A percentile compares a stretch with the other conserved stretches of the same genome.
phyloP scores from a whole-genome alignment of 1,139 yeast genomes.

The Sugiyamaella xylanicola region DNA sequence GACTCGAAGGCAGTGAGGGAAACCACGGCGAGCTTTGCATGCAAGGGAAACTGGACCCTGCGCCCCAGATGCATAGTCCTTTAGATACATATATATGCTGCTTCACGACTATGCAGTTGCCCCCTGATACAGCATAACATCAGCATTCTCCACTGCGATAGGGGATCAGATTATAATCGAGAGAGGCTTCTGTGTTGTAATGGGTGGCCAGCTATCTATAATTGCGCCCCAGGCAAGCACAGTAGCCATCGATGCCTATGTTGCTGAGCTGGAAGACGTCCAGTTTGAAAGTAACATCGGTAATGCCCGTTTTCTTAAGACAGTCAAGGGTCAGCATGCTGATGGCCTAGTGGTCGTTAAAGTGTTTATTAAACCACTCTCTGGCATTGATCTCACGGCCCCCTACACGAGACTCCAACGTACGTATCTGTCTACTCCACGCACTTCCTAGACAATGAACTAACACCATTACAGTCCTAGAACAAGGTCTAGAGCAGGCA shows the following conservation, averaged over 20 bases:
- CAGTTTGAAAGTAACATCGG: constrained; percentile 72
- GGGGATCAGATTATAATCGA: too few relatives aligned
- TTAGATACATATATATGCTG: not conserved
- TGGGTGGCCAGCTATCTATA: constrained; percentile 88
- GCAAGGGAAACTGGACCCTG: not conserved
- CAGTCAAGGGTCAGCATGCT: constrained; percentile 65
- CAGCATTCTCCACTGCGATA: too few relatives aligned
- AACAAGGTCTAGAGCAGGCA: constrained; percentile 19
- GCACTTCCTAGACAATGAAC: too few relatives aligned
- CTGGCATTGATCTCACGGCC: constrained; percentile 40
- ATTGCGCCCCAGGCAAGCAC: constrained; percentile 91
- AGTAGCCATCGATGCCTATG: constrained; percentile 86
- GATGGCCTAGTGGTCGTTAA: constrained; percentile 79
- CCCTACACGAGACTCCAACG: constrained; percentile 27
- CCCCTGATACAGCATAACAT: too few relatives aligned
- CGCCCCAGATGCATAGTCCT: not conserved
- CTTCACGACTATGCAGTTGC: not conserved
- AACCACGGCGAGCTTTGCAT: not conserved
- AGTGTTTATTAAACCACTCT: constrained; percentile 74
- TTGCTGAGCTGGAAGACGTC: constrained; percentile 71
- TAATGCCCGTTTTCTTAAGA: constrained; percentile 81
- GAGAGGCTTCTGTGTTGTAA: constrained; percentile 40
- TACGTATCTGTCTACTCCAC: too few relatives aligned
- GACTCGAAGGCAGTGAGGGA: not conserved
- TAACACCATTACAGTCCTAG: constrained; percentile 7